phyloP scores from a whole-genome alignment of 2,329 filamentous ascomycete genomes.

The Chlorencoelia australis region DNA sequence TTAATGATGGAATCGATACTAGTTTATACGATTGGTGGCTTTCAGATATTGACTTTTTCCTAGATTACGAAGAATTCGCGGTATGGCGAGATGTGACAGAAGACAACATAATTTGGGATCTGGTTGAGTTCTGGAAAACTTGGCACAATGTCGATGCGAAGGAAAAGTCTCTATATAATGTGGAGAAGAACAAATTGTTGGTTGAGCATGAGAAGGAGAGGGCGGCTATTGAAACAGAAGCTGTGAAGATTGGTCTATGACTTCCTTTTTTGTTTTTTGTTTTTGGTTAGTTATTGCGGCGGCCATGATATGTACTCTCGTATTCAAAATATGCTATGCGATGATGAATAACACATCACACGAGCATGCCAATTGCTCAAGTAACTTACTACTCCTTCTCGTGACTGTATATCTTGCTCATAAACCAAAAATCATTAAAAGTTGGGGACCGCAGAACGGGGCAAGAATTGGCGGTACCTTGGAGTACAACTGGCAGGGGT shows the following conservation, averaged over 20 bases:
- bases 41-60: slow-evolving; percentile 12
- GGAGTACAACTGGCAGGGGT: too few relatives aligned
- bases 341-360: neutral
- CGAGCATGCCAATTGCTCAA: neutral
- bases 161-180: slow-evolving; percentile 7
- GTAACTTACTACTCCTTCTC: slow-evolving; percentile 1
- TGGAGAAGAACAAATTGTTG: slow-evolving; percentile 2
- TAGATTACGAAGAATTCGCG: slow-evolving; percentile 11
- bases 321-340: too few relatives aligned
- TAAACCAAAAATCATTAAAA: too few relatives aligned
- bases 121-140: slow-evolving; percentile 9
- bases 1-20: slow-evolving; percentile 8
- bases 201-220: slow-evolving; percentile 7
- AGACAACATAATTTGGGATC: slow-evolving; percentile 7
- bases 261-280: slow-evolving; percentile 3
- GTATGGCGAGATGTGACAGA: slow-evolving; percentile 8
- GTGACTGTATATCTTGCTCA: neutral
- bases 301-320: slow-evolving; percentile 3
- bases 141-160: slow-evolving; percentile 8
- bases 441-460: too few relatives aligned
- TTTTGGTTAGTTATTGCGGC: slow-evolving; percentile 1
- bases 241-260: slow-evolving; percentile 9
- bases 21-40: slow-evolving; percentile 12
- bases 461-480: too few relatives aligned
- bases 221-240: slow-evolving; percentile 9